Conservation (phyloP, 768 basidiomycete genomes). For the Mycena rosella region DNA sequence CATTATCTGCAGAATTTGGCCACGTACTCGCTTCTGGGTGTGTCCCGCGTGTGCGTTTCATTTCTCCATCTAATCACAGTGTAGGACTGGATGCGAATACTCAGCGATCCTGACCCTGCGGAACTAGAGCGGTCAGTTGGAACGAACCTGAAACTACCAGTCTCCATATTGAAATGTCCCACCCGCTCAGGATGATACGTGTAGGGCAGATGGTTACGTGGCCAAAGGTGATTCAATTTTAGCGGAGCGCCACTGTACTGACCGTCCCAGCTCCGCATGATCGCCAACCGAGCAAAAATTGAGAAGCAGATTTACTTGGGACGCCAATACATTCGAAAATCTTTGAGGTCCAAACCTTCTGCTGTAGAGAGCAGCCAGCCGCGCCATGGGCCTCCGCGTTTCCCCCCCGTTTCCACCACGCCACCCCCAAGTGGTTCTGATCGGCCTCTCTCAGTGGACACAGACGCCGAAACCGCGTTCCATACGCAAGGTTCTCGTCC, state of each 20-base stretch:
- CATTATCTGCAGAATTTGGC: conserved; percentile 75
- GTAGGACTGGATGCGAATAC: conserved; percentile 81
- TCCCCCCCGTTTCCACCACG: conserved; percentile 40
- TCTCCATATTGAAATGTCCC: neutral
- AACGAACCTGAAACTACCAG: neutral
- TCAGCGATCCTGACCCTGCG: conserved; percentile 84
- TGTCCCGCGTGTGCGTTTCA: neutral
- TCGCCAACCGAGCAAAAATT: conserved; percentile 89
- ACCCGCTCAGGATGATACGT: conserved; percentile 72
- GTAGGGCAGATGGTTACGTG: conserved; percentile 95
- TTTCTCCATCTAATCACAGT: neutral
- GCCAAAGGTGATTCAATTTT: conserved; percentile 78
- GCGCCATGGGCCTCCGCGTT: conserved; percentile 29
- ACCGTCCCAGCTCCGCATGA: conserved; percentile 83
- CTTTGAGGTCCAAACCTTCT: conserved; percentile 54
- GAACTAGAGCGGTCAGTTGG: conserved; percentile 69
- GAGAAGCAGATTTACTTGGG: conserved; percentile 88
- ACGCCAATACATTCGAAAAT: conserved; percentile 75
- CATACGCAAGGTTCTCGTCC: conserved; percentile 62
- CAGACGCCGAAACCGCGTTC: conserved; percentile 83
- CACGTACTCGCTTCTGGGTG: conserved; percentile 79
- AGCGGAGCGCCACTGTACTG: neutral
- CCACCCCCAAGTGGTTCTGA: conserved; percentile 60
- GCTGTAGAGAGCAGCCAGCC: conserved; percentile 27
- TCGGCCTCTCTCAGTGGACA: conserved; percentile 77